Conservation (phyloP, 768 basidiomycete species). For the Tulasnella sp. region DNA sequence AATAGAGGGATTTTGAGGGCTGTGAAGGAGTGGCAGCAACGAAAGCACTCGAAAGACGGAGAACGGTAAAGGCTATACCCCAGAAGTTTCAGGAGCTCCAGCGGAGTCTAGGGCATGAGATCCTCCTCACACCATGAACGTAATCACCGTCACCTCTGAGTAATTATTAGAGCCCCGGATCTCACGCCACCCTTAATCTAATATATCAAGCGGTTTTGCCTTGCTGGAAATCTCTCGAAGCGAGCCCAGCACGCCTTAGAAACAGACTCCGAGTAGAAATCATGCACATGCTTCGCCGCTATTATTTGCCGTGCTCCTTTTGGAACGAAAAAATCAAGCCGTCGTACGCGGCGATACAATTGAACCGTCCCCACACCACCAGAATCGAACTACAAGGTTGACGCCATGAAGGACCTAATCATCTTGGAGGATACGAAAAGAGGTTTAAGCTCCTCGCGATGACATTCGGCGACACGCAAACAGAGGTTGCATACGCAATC, state of each 20-base stretch:
- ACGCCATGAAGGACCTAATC: neutral
- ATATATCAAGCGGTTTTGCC: conserved; percentile 17
- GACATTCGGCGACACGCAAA: neutral
- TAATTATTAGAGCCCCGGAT: no score
- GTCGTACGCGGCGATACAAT: no score
- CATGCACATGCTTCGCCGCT: neutral
- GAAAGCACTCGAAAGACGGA: neutral
- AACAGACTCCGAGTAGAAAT: neutral
- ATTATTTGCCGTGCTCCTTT: neutral
- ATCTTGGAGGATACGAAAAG: neutral
- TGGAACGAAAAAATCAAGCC: no score
- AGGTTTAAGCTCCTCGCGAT: neutral
- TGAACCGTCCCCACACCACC: neutral
- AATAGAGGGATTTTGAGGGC: neutral
- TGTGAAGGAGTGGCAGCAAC: conserved; percentile 3
- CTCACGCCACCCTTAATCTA: neutral
- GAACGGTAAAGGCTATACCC: neutral
- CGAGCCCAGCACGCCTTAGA: neutral
- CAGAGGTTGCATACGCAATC: neutral
- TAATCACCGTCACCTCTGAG: neutral
- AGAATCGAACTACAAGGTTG: neutral
- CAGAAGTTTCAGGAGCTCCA: conserved; percentile 16
- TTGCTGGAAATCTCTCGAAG: neutral
- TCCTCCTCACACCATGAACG: conserved; percentile 29
- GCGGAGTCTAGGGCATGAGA: conserved; percentile 18